Evolutionary conservation across 2,329 filamentous ascomycete species (phyloP).

Genomic region (Nemania sp.): DNA sequence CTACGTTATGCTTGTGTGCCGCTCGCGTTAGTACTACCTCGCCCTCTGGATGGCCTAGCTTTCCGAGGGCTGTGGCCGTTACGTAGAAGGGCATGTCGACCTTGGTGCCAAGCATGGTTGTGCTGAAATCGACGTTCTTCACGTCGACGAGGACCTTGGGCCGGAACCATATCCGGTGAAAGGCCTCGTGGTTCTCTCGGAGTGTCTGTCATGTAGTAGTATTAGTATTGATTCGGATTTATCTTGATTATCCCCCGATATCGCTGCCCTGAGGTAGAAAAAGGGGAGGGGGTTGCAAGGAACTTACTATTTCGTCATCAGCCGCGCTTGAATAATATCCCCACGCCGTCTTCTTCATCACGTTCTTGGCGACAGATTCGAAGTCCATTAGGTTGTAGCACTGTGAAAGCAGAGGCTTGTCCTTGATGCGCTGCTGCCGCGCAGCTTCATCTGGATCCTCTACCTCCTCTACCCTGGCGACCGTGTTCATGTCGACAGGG

Average conservation of each 20-base stretch:
- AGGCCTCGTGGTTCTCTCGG: conserved; percentile 94
- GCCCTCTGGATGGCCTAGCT: conserved; percentile 92
- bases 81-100: conserved; percentile 93
- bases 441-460: conserved; percentile 76
- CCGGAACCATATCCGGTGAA: conserved; percentile 97
- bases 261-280: too few species aligned
- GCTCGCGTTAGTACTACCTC: conserved; percentile 91
- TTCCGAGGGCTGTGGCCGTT: conserved; percentile 94
- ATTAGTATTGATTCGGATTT: conserved; percentile 9
- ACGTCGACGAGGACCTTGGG: conserved; percentile 91
- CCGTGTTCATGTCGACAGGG: conserved; percentile 87
- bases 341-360: conserved; percentile 98
- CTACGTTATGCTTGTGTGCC: conserved; percentile 85
- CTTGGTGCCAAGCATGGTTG: conserved; percentile 92
- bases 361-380: conserved; percentile 86
- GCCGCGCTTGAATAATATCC: conserved; percentile 97
- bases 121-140: conserved; percentile 84
- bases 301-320: conserved; percentile 83
- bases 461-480: conserved; percentile 73
- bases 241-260: too few species aligned
- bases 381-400: conserved; percentile 97
- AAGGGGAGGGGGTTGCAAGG: neutral
- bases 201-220: conserved; percentile 72
- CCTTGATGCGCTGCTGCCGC: conserved; percentile 77
- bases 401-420: conserved; percentile 84